A percentile compares a stretch with the other conserved stretches of the same genome.
Conservation (phyloP, 495 filamentous ascomycete genomes). For the Rusavskia elegans region DNA sequence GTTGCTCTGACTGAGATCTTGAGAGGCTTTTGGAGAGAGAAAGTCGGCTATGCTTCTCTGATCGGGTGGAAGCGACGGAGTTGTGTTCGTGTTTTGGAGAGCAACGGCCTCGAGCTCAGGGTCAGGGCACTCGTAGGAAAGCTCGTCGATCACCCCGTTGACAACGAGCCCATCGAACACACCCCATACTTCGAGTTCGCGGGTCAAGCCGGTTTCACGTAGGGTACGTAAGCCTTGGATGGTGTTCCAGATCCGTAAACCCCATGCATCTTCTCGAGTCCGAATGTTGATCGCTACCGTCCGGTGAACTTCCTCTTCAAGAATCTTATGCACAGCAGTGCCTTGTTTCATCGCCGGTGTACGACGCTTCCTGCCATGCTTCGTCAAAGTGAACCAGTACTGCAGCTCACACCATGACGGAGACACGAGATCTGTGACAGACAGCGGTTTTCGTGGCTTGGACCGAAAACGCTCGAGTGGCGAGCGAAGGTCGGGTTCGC, state of each 20-base stretch:
- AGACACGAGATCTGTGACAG: conserved; percentile 74
- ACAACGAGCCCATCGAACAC: conserved; percentile 66
- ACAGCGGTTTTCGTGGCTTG: conserved; percentile 62
- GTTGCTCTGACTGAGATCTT: conserved; percentile 3
- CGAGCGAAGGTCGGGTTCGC: conserved; percentile 27
- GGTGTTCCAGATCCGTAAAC: conserved; percentile 78
- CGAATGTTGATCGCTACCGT: conserved; percentile 54
- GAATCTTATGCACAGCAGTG: conserved; percentile 55
- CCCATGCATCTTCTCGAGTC: conserved; percentile 70
- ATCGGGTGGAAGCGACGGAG: conserved; percentile 28
- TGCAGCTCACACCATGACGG: conserved; percentile 95
- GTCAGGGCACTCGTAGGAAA: conserved; percentile 66
- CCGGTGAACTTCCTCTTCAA: conserved; percentile 73
- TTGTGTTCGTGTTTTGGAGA: conserved; percentile 21
- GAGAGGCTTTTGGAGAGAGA: conserved; percentile 7
- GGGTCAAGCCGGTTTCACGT: conserved; percentile 60
- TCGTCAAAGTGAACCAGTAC: conserved; percentile 71
- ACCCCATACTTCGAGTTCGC: conserved; percentile 92
- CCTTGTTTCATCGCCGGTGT: conserved; percentile 78
- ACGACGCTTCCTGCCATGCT: conserved; percentile 51
- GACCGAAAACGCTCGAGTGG: conserved; percentile 66
- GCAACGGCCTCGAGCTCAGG: conserved; percentile 43
- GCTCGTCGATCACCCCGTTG: conserved; percentile 78
- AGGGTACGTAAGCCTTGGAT: conserved; percentile 71
- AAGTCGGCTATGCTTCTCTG: conserved; percentile 39